Evolutionary conservation across 2,329 filamentous ascomycete species (phyloP), one percentile per base, ranked within the genome.

Genomic region (Cladosporium sp.): DNA sequence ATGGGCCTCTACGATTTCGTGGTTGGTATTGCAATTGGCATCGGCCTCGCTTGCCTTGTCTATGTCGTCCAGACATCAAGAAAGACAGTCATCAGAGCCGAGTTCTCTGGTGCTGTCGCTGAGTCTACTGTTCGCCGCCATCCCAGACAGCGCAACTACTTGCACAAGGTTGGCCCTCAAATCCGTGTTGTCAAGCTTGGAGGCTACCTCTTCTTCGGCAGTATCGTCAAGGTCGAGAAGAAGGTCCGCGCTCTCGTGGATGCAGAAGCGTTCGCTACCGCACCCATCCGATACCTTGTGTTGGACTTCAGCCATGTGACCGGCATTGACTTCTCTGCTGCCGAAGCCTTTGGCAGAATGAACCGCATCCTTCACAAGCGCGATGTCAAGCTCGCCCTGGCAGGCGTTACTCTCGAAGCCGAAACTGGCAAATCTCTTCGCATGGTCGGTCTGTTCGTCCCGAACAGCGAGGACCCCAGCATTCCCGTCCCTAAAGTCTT

Each of bases 1-100:
- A 99, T 99, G 94, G 94, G 94, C 1, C 85, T 91, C 9, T 93
- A 96, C 75, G 94, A 99, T 73, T 99, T 99, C 69, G 94, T 99
- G 3, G 85, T 91, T 25, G 94, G 94, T 19, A 97, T 99, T 44
- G 86, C 94, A 10, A 83, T 96, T 28, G 94, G 94, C 4, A 96
- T 99, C 56, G 80, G 96, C 1, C 79, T 99, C 44, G 94, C 94
- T 0, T 97, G 96, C 69, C 82, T 95, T 22, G 93, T 90, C 45
- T 88, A 96, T 61, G 90, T 96, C 25, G 86, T 97, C 24, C 92
- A 97, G 71, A 93, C 91, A 9, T 96, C 94, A 1, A 84, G 89
- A 55, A 88, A 95, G 32, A 91, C 92, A 1, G 91, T 94, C 15
- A 89, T 99, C 48, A 84, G 93, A 50, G 91, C 90, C 5, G 90